These are phyloP conservation scores for Pleurotus ostreatus DNA, from an alignment of 768 basidiomycete species.

Conservation along the genomic window DNA sequence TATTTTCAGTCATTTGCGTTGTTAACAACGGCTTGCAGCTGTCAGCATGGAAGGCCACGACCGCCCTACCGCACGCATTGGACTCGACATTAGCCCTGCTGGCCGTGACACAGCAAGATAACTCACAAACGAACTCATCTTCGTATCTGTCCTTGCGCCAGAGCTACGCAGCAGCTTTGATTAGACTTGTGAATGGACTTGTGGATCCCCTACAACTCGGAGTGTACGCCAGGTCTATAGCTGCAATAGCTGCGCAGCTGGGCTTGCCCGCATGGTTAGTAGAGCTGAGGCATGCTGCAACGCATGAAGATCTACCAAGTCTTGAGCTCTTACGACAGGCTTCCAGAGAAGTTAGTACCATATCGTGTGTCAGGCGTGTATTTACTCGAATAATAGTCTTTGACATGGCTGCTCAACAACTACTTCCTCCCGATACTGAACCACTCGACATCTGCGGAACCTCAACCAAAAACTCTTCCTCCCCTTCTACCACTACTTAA, in stretches of 20 bases:
- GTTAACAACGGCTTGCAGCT: constrained; percentile 39
- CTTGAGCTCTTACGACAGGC: constrained; percentile 76
- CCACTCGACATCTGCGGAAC: constrained; percentile 34
- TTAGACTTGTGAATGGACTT: constrained; percentile 89
- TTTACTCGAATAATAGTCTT: constrained; percentile 43
- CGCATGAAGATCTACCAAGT: constrained; percentile 92
- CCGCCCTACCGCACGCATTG: constrained; percentile 75
- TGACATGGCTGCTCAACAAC: constrained; percentile 79
- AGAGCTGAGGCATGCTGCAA: constrained; percentile 90
- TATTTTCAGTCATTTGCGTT: constrained; percentile 1
- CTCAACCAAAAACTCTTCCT: constrained; percentile 36
- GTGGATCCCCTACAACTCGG: constrained; percentile 93
- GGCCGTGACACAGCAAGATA: constrained; percentile 55
- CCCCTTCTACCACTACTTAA: constrained; percentile 67
- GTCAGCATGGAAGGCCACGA: constrained; percentile 75
- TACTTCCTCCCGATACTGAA: constrained; percentile 81
- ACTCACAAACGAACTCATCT: constrained; percentile 15
- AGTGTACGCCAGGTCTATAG: constrained; percentile 86
- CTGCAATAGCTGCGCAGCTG: constrained; percentile 81
- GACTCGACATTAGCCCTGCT: constrained; percentile 69
- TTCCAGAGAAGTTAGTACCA: constrained; percentile 52
- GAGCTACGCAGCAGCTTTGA: constrained; percentile 75
- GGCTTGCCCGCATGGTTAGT: constrained; percentile 87
- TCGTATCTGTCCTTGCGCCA: constrained; percentile 60
- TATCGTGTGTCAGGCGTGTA: neutral